Percentiles rank a stretch among this genome's conserved stretches.
Conservation (phyloP, 768 basidiomycete species). For the Leucosporidium scottii region DNA sequence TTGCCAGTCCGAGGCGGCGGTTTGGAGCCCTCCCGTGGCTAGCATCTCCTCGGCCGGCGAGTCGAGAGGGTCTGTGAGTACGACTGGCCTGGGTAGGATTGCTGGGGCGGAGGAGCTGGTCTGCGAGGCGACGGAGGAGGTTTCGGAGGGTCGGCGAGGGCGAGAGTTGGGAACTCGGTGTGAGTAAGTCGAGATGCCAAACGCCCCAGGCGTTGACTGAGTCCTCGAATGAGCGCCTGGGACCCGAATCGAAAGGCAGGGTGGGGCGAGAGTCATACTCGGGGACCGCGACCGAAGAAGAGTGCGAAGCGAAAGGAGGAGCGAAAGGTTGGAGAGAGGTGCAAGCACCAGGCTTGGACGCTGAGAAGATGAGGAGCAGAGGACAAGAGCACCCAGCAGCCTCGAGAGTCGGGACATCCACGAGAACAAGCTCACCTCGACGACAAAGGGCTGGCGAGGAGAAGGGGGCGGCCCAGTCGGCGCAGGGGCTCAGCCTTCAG, state of each 20-base stretch:
- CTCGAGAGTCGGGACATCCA: background rate
- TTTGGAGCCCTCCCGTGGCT: background rate
- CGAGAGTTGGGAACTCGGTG: conserved; percentile 1
- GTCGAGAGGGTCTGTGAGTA: background rate
- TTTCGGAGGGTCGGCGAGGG: background rate
- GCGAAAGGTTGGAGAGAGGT: background rate
- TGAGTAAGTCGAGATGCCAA: conserved; percentile 26
- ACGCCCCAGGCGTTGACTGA: background rate
- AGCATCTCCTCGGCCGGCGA: background rate
- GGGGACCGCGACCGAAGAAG: background rate
- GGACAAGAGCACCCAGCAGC: background rate
- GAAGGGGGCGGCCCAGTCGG: too few species aligned
- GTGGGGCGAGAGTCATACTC: conserved; percentile 6
- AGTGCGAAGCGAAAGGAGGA: background rate
- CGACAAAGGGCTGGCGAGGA: background rate
- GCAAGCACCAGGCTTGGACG: background rate
- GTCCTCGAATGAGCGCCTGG: background rate
- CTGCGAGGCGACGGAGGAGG: background rate
- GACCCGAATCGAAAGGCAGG: conserved; percentile 12
- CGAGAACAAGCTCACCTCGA: background rate
- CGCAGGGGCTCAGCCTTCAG: too few species aligned
- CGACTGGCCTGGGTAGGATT: background rate
- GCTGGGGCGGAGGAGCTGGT: background rate
- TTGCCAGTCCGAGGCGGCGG: background rate
- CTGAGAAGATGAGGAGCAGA: background rate